phyloP scores from a whole-genome alignment of 1,284 basidiomycete genomes.

The Ustilago curta region DNA sequence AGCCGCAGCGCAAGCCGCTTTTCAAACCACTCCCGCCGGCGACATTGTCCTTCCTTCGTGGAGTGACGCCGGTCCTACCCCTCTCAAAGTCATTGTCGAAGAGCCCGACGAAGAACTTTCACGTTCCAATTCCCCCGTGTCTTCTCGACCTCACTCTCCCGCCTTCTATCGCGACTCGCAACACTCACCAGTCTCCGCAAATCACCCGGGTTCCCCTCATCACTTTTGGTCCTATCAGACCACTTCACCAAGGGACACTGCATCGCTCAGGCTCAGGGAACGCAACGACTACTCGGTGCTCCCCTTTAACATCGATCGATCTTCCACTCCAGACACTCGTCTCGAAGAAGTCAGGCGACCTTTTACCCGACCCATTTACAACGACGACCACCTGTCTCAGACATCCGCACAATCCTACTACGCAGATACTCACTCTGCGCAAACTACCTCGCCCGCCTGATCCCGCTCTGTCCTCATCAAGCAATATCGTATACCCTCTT shows the following conservation, averaged over 20 bases:
- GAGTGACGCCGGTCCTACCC: conserved; percentile 43
- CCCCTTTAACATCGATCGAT: conserved; percentile 43
- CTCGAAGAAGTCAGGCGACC: conserved; percentile 49
- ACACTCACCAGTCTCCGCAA: conserved; percentile 12
- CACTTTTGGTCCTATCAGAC: conserved; percentile 27
- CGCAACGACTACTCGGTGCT: conserved; percentile 33
- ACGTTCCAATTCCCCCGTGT: conserved; percentile 21
- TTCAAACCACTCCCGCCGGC: conserved; percentile 37
- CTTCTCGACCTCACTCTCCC: conserved; percentile 25
- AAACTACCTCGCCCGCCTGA: conserved; percentile 12
- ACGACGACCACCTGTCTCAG: not conserved
- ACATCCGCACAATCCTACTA: not conserved
- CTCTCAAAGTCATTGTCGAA: conserved; percentile 51
- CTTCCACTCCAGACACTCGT: conserved; percentile 48
- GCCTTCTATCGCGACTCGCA: conserved; percentile 11
- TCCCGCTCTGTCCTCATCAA: not conserved
- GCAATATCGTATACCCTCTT: conserved; percentile 18
- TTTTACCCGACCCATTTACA: conserved; percentile 28
- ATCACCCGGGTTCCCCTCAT: conserved; percentile 1
- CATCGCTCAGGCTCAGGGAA: conserved; percentile 41
- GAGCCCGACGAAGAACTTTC: conserved; percentile 41
- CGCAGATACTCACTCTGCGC: conserved; percentile 2
- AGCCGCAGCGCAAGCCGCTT: conserved; percentile 8
- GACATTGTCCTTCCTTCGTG: conserved; percentile 50
- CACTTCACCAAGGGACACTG: conserved; percentile 21